A percentile compares a stretch with the other conserved stretches of the same genome.
phyloP scores from a whole-genome alignment of 2,329 filamentous ascomycete species.

The Huntiella decipiens region DNA sequence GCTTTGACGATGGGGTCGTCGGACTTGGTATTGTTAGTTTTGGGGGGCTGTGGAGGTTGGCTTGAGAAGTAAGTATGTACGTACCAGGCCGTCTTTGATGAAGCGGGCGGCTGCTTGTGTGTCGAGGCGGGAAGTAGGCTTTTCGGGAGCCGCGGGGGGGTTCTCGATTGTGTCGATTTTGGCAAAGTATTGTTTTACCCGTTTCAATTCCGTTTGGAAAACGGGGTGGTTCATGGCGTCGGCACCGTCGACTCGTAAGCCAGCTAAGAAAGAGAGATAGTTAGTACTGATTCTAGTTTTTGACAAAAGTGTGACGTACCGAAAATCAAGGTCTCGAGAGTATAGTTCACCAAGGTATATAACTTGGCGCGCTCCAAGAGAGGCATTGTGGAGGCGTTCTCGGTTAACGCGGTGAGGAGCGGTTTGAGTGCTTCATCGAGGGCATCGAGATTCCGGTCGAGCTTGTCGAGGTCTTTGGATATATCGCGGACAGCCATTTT shows the following conservation, averaged over 20 bases:
- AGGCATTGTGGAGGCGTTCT: constrained; percentile 58
- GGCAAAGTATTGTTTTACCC: constrained; percentile 77
- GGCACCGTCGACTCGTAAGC: constrained; percentile 58
- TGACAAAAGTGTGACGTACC: constrained; percentile 30
- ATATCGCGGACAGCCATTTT: constrained; percentile 35
- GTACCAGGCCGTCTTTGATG: constrained; percentile 60
- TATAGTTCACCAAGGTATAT: constrained; percentile 71
- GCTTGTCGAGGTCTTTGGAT: constrained; percentile 47
- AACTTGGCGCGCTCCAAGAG: constrained; percentile 92
- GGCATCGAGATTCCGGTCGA: constrained; percentile 62
- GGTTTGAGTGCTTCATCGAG: constrained; percentile 57
- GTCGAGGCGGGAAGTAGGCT: constrained; percentile 37
- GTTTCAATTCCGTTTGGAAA: constrained; percentile 57
- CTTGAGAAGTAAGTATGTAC: constrained; percentile 19
- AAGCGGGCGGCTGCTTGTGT: constrained; percentile 65
- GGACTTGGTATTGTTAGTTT: constrained; percentile 17
- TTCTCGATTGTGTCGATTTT: constrained; percentile 71
- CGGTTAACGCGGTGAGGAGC: constrained; percentile 47
- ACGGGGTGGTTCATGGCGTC: constrained; percentile 73
- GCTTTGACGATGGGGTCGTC: constrained; percentile 33
- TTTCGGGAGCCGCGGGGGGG: constrained; percentile 20
- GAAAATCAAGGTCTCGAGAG: constrained; percentile 79
- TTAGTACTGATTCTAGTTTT: constrained; percentile 6
- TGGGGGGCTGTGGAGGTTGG: neutral
- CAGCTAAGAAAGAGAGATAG: constrained; percentile 28